Conservation (phyloP, 495 filamentous ascomycete species). For the Hypoxylon intermedium region DNA sequence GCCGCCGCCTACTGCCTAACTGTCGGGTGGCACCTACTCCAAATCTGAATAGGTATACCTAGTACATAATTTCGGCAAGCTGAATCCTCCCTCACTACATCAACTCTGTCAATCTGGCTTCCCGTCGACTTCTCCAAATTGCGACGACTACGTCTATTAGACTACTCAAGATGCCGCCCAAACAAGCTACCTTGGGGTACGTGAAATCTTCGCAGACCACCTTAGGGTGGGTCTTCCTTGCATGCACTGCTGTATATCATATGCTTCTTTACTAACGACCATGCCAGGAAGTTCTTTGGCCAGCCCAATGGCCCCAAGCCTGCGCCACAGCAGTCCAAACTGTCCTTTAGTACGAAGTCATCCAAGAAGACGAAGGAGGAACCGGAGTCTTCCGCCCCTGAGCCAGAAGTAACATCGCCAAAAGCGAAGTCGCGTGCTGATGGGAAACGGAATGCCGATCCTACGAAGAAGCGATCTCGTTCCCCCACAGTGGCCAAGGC, state of each 20-base stretch:
- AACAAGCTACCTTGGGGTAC: slow-evolving; percentile 94
- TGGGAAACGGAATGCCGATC: slow-evolving; percentile 40
- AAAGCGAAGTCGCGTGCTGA: slow-evolving; percentile 37
- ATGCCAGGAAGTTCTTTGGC: slow-evolving; percentile 72
- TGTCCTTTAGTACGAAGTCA: slow-evolving; percentile 67
- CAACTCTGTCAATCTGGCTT: slow-evolving; percentile 24
- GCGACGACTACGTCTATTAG: slow-evolving; percentile 33
- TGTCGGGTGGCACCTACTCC: slow-evolving; percentile 10
- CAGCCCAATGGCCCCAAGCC: slow-evolving; percentile 60
- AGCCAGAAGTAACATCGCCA: slow-evolving; percentile 24
- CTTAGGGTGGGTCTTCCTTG: slow-evolving; percentile 71
- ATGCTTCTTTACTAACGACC: slow-evolving; percentile 13
- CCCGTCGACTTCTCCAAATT: slow-evolving; percentile 24
- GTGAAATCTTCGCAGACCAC: slow-evolving; percentile 81
- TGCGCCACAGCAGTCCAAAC: slow-evolving; percentile 74
- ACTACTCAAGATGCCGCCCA: slow-evolving; percentile 60
- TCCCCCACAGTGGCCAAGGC: slow-evolving; percentile 19
- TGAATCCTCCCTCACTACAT: slow-evolving; percentile 5
- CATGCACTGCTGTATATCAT: background rate
- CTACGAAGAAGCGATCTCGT: slow-evolving; percentile 54
- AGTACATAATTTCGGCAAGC: background rate
- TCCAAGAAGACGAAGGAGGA: slow-evolving; percentile 46
- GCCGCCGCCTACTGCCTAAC: background rate
- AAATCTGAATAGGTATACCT: slow-evolving; percentile 1
- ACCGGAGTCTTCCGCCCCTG: slow-evolving; percentile 30